phyloP scores from a whole-genome alignment of 2,329 filamentous ascomycete species.

The Alternaria panax region DNA sequence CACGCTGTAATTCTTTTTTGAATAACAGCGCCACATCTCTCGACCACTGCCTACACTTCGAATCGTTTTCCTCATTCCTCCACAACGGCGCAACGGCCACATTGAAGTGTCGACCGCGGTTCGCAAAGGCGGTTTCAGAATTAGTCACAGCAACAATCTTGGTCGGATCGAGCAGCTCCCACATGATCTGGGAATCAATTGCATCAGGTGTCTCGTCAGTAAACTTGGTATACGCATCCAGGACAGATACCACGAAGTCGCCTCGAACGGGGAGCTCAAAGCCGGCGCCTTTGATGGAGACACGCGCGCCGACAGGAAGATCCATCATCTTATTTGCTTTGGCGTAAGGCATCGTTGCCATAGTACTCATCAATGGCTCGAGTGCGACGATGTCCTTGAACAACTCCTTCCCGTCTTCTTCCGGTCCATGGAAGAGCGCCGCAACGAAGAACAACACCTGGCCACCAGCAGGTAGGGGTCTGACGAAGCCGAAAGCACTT shows the following conservation, averaged over 20 bases:
- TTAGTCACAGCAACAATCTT: slow-evolving; percentile 13
- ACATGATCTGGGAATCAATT: slow-evolving; percentile 9
- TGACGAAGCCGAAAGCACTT: slow-evolving; percentile 14
- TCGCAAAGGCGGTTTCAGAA: slow-evolving; percentile 12
- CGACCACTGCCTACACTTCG: slow-evolving; percentile 12
- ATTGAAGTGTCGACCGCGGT: slow-evolving; percentile 16
- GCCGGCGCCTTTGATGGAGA: slow-evolving; percentile 6
- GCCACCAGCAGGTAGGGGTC: slow-evolving; percentile 5
- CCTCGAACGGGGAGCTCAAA: slow-evolving; percentile 15
- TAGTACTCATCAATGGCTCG: slow-evolving; percentile 7
- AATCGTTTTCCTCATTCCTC: slow-evolving; percentile 9
- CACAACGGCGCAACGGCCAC: slow-evolving; percentile 9
- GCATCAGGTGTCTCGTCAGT: slow-evolving; percentile 6
- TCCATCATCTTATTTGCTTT: slow-evolving; percentile 11
- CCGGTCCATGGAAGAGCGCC: neutral
- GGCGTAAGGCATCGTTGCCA: slow-evolving; percentile 9
- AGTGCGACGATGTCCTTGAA: slow-evolving; percentile 10
- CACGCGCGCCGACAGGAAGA: slow-evolving; percentile 9
- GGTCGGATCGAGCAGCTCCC: slow-evolving; percentile 11
- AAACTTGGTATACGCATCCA: slow-evolving; percentile 9
- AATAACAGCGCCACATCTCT: slow-evolving; percentile 14
- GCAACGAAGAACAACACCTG: slow-evolving; percentile 11
- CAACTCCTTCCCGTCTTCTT: slow-evolving; percentile 11
- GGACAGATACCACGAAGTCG: slow-evolving; percentile 4
- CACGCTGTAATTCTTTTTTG: slow-evolving; percentile 9